Percentiles rank a stretch among this genome's conserved stretches.
These are phyloP conservation scores for Alloteropsis semialata DNA, from an alignment of 176 grass and related monocot genomes.

Conservation along the genomic window DNA sequence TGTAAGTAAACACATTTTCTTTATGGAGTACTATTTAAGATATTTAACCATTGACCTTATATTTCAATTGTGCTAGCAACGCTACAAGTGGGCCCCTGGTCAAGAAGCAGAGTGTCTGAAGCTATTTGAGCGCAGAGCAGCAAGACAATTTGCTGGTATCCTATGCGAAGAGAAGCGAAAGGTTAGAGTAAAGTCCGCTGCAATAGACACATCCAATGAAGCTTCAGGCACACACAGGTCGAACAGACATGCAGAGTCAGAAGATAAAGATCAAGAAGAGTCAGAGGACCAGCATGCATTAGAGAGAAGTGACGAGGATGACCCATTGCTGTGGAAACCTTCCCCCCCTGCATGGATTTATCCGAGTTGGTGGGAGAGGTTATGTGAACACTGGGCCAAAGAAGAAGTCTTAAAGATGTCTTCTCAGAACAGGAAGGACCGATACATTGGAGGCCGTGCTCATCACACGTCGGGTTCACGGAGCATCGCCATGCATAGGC, in stretches of 20 bases:
- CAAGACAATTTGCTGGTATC: constrained; percentile 27
- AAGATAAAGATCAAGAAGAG: constrained; percentile 22
- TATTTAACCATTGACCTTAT: not conserved
- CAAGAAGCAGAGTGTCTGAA: constrained; percentile 35
- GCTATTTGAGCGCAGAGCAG: constrained; percentile 34
- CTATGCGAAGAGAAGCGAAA: constrained; percentile 32
- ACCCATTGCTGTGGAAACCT: constrained; percentile 33
- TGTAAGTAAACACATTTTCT: constrained; percentile 18
- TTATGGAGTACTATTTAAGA: not conserved
- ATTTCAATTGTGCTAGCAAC: constrained; percentile 31
- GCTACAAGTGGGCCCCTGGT: constrained; percentile 41
- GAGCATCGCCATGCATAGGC: constrained; percentile 34
- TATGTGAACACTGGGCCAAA: constrained; percentile 41
- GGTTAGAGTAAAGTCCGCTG: constrained; percentile 24
- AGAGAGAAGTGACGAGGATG: constrained; percentile 6
- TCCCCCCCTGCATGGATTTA: constrained; percentile 39
- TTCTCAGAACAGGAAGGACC: constrained; percentile 29
- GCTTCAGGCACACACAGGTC: not conserved
- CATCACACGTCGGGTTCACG: constrained; percentile 42
- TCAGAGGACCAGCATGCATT: constrained; percentile 10
- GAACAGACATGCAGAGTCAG: not conserved
- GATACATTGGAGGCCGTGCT: constrained; percentile 20
- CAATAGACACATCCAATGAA: not conserved
- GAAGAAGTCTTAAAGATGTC: constrained; percentile 33
- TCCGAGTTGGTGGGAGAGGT: constrained; percentile 34